Evolutionary conservation across 1,284 basidiomycete species (phyloP), one percentile per base, ranked within the genome.

Genomic region (Boletus mariae): DNA sequence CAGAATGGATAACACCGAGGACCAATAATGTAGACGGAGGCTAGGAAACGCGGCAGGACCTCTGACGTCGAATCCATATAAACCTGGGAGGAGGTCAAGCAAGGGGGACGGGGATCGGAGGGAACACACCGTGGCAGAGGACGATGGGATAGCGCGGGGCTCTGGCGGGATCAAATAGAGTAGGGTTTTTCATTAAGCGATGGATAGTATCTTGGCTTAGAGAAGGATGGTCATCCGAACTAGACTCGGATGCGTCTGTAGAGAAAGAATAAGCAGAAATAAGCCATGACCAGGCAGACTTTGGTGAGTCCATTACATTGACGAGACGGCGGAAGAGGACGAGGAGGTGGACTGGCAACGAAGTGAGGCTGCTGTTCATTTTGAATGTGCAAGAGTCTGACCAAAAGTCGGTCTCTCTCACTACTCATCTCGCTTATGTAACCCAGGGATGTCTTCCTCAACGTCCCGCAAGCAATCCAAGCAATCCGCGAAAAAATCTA

Each of bases 21-120:
- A 85, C 97, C 97, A 99, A 69, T 99, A 99, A 61, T 98, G 94
- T 67, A 94, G 83, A 57, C 93, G 81, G 65, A 95, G 74, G 63
- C 83, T 77, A 15, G 92, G 85, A 70, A 95, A 82, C 51, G 90
- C 69, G 17, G 84, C 77, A 0, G 91, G 83, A 23, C 93, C 83
- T 59, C 91, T 77, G 41, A 93, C 84, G 65, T 96, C 93, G 68
- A 98, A 99, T 7, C 97, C 96, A 64, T 98, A 98, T 2, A 99
- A 76, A 25, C 94, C 94, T 95, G 62, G 42, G 23, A 23, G 2
- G 8, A 43, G 44, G 57, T 63, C 57, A 65, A 49, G 54, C 26
- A 32, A 31, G 29, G 23, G 35, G 17, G 5, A 23, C 10, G 9
- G 48, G 32, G 44, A 48, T 5, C 32, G 51, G 34, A 7, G 28